phyloP scores from a whole-genome alignment of 441 rosid genomes.

The Brassica hybrid region DNA sequence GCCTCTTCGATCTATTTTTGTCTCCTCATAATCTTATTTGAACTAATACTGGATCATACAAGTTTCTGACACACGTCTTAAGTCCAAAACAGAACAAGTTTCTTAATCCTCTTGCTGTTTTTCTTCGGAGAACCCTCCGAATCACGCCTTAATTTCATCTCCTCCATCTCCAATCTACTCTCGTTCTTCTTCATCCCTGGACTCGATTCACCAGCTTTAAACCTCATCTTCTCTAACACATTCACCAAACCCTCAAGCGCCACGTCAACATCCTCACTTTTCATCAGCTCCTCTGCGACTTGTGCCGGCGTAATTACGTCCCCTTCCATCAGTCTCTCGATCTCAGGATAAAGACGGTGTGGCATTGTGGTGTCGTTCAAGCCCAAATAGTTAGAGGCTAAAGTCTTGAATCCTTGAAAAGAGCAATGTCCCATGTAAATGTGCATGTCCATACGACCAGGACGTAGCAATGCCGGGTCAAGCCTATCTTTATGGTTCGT shows the following conservation, averaged over 20 bases:
- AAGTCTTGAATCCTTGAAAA: slow-evolving; percentile 52
- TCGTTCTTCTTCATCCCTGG: slow-evolving; percentile 16
- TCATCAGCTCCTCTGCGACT: slow-evolving; percentile 68
- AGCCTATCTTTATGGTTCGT: slow-evolving; percentile 65
- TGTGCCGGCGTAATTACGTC: slow-evolving; percentile 61
- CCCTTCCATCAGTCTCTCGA: slow-evolving; percentile 45
- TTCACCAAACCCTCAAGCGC: slow-evolving; percentile 55
- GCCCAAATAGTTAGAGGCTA: slow-evolving; percentile 64
- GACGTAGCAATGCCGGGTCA: slow-evolving; percentile 72
- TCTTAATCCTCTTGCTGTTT: slow-evolving; percentile 36
- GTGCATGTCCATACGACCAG: slow-evolving; percentile 81
- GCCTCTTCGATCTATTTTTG: slow-evolving; percentile 23
- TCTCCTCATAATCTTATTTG: slow-evolving; percentile 30
- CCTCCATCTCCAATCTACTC: slow-evolving; percentile 25
- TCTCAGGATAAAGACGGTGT: slow-evolving; percentile 48
- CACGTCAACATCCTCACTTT: slow-evolving; percentile 50
- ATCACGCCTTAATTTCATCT: slow-evolving; percentile 29
- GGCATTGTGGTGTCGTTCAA: slow-evolving; percentile 34
- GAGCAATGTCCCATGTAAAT: slow-evolving; percentile 80
- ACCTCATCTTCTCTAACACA: slow-evolving; percentile 46
- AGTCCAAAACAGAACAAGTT: slow-evolving; percentile 39
- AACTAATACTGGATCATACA: slow-evolving; percentile 13
- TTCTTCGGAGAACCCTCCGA: slow-evolving; percentile 33
- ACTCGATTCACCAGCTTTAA: slow-evolving; percentile 32
- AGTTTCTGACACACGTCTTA: slow-evolving; percentile 14